phyloP scores from a whole-genome alignment of 2,329 filamentous ascomycete species.

The Torrubiellomyces zombiae region DNA sequence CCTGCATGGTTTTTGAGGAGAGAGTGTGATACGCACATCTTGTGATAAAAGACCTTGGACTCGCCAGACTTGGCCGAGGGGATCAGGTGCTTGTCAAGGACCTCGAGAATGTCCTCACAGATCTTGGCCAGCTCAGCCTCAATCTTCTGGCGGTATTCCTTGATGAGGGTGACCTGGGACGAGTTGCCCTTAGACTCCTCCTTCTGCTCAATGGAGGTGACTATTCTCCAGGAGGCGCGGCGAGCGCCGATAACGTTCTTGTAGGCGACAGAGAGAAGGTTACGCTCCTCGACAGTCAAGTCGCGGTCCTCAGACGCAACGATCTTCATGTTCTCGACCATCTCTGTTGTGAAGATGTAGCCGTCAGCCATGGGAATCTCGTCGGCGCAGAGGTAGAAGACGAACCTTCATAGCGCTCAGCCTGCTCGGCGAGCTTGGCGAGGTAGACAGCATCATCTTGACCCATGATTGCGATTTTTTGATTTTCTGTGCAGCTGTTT shows the following conservation, averaged over 20 bases:
- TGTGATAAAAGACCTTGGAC: constrained; percentile 99
- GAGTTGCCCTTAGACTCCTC: constrained; percentile 98
- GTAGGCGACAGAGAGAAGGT: constrained; percentile 94
- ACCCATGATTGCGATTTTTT: constrained; percentile 55
- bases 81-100: constrained; percentile 86
- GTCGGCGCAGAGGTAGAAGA: constrained; percentile 9
- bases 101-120: constrained; percentile 92
- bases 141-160: constrained; percentile 98
- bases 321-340: constrained; percentile 99
- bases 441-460: constrained; percentile 99
- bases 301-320: constrained; percentile 78
- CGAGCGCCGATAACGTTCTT: constrained; percentile 97
- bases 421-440: constrained; percentile 99
- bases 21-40: constrained; percentile 53
- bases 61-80: constrained; percentile 87
- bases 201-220: constrained; percentile 98
- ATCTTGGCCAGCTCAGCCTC: constrained; percentile 93
- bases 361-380: constrained; percentile 1
- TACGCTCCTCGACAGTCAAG: constrained; percentile 85
- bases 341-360: constrained; percentile 43
- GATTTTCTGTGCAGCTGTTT: too few relatives aligned
- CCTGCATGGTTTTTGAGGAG: constrained; percentile 16
- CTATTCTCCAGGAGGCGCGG: constrained; percentile 95
- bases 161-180: constrained; percentile 77
- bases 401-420: constrained; percentile 98